Conservation (phyloP, 352 stramenopile species). For the Sclerospora graminicola region DNA sequence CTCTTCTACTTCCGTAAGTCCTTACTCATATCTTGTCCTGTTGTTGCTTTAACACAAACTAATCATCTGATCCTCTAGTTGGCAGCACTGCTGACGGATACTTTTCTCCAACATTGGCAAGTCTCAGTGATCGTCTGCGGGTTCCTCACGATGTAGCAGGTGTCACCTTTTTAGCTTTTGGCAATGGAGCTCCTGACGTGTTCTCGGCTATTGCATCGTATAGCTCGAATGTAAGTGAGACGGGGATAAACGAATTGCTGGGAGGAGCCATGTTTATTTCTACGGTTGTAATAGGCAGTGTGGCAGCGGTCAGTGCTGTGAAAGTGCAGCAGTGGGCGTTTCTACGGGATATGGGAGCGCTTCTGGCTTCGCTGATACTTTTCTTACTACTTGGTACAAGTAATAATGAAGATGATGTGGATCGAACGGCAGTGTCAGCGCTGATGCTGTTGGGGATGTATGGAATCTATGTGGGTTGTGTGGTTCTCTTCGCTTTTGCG, state of each 20-base stretch:
- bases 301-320: conserved; percentile 69
- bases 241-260: conserved; percentile 89
- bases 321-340: conserved; percentile 59
- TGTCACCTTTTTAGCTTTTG: conserved; percentile 96
- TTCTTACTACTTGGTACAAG: conserved; percentile 28
- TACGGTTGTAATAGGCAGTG: conserved; percentile 85
- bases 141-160: conserved; percentile 90
- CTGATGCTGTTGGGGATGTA: conserved; percentile 46
- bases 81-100: conserved; percentile 96
- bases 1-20: conserved; percentile 78
- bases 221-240: conserved; percentile 49
- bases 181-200: conserved; percentile 96
- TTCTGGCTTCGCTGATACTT: conserved; percentile 39
- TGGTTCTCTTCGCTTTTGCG: conserved; percentile 46
- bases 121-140: conserved; percentile 85
- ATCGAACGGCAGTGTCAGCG: conserved; percentile 15
- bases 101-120: conserved; percentile 94
- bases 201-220: conserved; percentile 88
- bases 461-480: conserved; percentile 43
- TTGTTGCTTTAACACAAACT: neutral
- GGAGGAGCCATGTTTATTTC: conserved; percentile 90
- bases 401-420: conserved; percentile 6
- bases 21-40: neutral
- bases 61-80: conserved; percentile 37
- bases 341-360: conserved; percentile 42